Evolutionary conservation across 148 eudicot species (phyloP).

Genomic region (Rhododendron ovatum): DNA sequence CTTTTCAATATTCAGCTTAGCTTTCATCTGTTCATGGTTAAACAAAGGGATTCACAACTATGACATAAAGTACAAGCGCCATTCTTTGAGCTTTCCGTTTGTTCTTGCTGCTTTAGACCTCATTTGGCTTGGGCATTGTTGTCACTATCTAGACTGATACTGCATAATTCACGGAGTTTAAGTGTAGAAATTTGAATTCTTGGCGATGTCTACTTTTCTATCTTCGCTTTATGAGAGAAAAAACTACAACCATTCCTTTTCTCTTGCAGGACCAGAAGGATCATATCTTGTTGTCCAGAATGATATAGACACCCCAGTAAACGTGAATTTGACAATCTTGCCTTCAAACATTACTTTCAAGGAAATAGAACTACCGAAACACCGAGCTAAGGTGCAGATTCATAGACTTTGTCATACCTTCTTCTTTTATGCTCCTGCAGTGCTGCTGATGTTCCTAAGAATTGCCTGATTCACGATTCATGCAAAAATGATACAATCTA

Average conservation of each 20-base stretch:
- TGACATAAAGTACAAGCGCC: background rate
- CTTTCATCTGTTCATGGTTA: no score
- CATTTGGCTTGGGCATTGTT: background rate
- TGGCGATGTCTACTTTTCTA: background rate
- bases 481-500: no score
- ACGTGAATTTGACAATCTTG: background rate
- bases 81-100: background rate
- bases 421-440: background rate
- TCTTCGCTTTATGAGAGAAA: background rate
- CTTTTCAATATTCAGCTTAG: no score
- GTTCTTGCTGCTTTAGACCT: conserved; percentile 5
- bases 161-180: background rate
- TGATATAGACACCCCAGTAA: conserved; percentile 2
- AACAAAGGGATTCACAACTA: background rate
- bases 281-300: conserved; percentile 7
- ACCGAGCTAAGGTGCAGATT: conserved; percentile 9
- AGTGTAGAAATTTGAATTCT: no score
- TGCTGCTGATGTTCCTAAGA: background rate
- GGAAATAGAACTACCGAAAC: background rate
- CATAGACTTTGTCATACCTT: background rate
- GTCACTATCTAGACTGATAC: background rate
- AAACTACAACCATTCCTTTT: background rate
- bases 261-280: conserved; percentile 11
- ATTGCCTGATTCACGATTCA: no score
- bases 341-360: background rate